These are phyloP conservation scores for Rhododendron mucronatum DNA, from an alignment of 148 eudicot species.

Conservation along the genomic window DNA sequence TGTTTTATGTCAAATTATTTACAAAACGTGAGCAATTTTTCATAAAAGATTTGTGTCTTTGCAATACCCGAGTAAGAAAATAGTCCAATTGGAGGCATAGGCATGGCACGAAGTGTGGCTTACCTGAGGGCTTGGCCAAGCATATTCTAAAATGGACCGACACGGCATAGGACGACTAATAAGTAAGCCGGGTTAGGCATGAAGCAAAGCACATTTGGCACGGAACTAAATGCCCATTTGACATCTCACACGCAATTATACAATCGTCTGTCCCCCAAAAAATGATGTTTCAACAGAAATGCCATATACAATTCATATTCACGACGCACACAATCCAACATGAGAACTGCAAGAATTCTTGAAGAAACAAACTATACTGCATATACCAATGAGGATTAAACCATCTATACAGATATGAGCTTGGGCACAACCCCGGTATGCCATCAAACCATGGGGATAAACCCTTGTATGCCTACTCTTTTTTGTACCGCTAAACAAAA, in stretches of 20 bases:
- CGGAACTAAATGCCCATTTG: not conserved
- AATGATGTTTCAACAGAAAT: not conserved
- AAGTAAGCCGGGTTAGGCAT: too few relatives aligned
- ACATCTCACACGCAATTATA: not conserved
- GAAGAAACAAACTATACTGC: not conserved
- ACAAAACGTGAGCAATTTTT: too few relatives aligned
- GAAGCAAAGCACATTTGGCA: too few relatives aligned
- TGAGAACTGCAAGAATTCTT: not conserved
- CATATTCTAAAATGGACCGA: too few relatives aligned
- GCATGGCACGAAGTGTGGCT: too few relatives aligned
- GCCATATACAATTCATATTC: not conserved
- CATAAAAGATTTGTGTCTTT: too few relatives aligned
- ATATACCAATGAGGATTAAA: not conserved
- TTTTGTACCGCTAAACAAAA: not conserved
- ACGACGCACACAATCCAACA: not conserved
- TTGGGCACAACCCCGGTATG: not conserved
- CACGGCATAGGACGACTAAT: too few relatives aligned
- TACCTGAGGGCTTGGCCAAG: too few relatives aligned
- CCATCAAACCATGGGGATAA: not conserved
- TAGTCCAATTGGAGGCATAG: too few relatives aligned
- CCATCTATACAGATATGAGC: not conserved
- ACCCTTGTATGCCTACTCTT: not conserved
- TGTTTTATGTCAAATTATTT: too few relatives aligned
- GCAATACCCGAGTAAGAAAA: too few relatives aligned
- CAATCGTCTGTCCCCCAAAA: not conserved